A percentile compares a stretch with the other conserved stretches of the same genome.
phyloP scores from a whole-genome alignment of 176 grass and related monocot species.

The Carex kokanica region DNA sequence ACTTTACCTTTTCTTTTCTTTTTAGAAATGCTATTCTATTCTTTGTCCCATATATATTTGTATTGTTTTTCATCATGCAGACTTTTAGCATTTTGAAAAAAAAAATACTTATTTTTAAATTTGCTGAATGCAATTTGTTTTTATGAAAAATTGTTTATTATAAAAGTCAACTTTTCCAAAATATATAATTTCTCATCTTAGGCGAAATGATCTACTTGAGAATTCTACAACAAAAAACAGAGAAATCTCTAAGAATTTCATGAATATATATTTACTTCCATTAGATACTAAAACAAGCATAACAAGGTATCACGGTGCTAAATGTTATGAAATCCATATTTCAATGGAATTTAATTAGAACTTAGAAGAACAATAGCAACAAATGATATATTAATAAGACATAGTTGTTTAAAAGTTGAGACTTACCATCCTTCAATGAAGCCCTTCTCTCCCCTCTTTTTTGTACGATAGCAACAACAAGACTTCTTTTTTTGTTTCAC shows the following conservation, averaged over 20 bases:
- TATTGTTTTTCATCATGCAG: no score
- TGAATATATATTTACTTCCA: not conserved
- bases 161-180: no score
- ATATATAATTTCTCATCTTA: no score
- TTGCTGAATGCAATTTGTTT: no score
- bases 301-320: not conserved
- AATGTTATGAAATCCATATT: not conserved
- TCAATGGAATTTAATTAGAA: not conserved
- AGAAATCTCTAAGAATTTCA: not conserved
- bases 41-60: no score
- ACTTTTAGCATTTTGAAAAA: no score
- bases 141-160: no score
- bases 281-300: not conserved
- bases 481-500: conserved; percentile 13
- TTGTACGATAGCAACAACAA: conserved; percentile 26
- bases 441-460: conserved; percentile 26
- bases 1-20: no score
- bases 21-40: no score
- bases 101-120: no score
- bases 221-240: not conserved
- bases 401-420: not conserved
- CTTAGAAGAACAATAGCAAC: not conserved
- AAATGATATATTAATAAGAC: not conserved
- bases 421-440: conserved; percentile 35
- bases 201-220: no score